Base-by-base conservation (phyloP, 352 stramenopile species). In the Phytophthora cajani region DNA sequence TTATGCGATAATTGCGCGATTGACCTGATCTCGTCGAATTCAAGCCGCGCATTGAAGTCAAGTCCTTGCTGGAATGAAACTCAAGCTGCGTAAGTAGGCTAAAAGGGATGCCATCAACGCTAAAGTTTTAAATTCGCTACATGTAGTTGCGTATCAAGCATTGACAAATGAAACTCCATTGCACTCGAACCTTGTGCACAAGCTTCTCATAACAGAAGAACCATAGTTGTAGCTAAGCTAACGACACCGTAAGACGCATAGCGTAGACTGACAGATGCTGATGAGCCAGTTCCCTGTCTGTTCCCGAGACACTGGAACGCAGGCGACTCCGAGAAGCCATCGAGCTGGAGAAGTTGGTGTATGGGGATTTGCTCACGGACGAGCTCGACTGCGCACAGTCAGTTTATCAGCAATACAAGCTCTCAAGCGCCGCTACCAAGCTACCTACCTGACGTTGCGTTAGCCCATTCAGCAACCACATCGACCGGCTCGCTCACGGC, bases 381-480 rank as follows among this genome's bases (percentile, higher is more conserved):
- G 71, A 88, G 19, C 71, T 89, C 14, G 62, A 75, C 16, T 86
- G 81, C 46, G 33, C n/a, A n/a, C n/a, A n/a, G n/a, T 64, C 47
- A 53, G 25, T 36, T 36, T 58, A 42, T 52, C 27, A 7, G 21
- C 54, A 32, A 12, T 23, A 30, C 23, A 17, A 23, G 21, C n/a
- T 27, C 9, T 42, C 17, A 40, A 8, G 36, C 40, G 30, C 32
- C 58, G 42, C n/a, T 62, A 2, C 14, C 36, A 12, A 19, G 49
- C 63, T 19, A 23, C 21, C 21, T 62, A 85, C 75, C 71, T 40
- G 75, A 79, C 33, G 62, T 63, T 4, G 63, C 54, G 50, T 64
- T 68, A 2, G 55, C 2, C 79, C 79, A 82, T 50, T 76, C 58
- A 11, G 49, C 56, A 38, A 71, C 52, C 36, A 85, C 62, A 19